Base-by-base conservation (phyloP, 345 rosid genomes). In the Noccaea bulbosa region DNA sequence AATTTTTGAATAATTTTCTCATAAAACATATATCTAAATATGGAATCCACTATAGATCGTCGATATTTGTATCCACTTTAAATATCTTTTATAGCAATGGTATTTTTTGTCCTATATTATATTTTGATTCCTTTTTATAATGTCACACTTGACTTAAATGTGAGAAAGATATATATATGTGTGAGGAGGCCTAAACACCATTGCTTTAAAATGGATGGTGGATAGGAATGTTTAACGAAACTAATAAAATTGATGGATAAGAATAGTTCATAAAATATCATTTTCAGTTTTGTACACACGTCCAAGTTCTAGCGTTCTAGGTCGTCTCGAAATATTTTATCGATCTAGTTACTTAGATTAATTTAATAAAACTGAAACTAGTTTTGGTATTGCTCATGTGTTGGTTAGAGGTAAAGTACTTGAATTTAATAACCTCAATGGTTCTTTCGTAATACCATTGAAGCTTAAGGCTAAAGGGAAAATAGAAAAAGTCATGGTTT, bases 141-240 rank as follows among this genome's bases (percentile, higher is more conserved):
- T 6, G 54, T 41, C 67, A 48, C 69, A 40, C 48, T 56, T 46
- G 4, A 15, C 24, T 48, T 47, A 32, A 50, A 10, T 37, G 50
- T 46, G 58, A 64, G 9, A 33, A 56, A 49, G 38, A 48, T 51
- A 43, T 59, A 22, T 22, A 2, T 27, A 4, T 27, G 30, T 51
- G 17, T 33, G 30, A 24, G 33, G 11, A 64, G 53, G 66, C 54
- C 4, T 58, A 66, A 64, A 39, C 45, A 58, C 62, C 72, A 58
- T 67, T 34, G 55, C 73, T 74, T 74, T 67, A 40, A 14, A 22
- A 34, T 54, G 58, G 74, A 75, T 75, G 73, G 78, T 61, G 64
- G 69, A 61, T 24, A 17, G n/a, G 43, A 45, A 67, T 52, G 54
- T 51, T 33, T 50, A 59, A 59, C 48, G 5, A 67, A 74, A 15